phyloP scores from a whole-genome alignment of 2,329 filamentous ascomycete species.

The Cercospora berteroae region DNA sequence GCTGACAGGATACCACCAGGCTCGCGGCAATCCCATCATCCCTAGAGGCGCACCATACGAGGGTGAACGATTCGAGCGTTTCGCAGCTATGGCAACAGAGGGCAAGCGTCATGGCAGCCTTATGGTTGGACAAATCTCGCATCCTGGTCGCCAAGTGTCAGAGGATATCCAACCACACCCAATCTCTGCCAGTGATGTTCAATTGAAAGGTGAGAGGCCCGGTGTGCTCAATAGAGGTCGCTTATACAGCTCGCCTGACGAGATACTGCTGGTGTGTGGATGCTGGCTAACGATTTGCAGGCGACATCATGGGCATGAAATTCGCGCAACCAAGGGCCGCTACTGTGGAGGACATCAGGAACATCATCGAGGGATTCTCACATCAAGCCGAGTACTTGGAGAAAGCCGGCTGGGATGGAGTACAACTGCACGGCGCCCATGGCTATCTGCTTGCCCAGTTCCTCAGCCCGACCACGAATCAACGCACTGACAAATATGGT shows the following conservation, averaged over 20 bases:
- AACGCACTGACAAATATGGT: slow-evolving; percentile 46
- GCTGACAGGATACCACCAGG: slow-evolving; percentile 38
- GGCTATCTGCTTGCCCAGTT: slow-evolving; percentile 49
- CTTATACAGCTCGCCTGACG: background rate
- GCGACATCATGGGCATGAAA: slow-evolving; percentile 46
- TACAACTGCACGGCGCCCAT: slow-evolving; percentile 48
- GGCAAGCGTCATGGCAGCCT: slow-evolving; percentile 58
- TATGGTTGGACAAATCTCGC: slow-evolving; percentile 60
- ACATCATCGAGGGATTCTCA: slow-evolving; percentile 60
- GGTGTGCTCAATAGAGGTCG: background rate
- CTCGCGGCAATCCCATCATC: slow-evolving; percentile 56
- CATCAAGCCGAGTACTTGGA: slow-evolving; percentile 62
- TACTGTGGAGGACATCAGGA: slow-evolving; percentile 54
- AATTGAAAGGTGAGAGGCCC: slow-evolving; percentile 20
- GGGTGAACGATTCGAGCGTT: slow-evolving; percentile 60
- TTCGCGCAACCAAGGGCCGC: slow-evolving; percentile 57
- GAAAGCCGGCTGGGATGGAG: slow-evolving; percentile 59
- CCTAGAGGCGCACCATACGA: slow-evolving; percentile 51
- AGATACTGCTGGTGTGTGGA: background rate
- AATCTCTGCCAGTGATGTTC: slow-evolving; percentile 52
- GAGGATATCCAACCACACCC: slow-evolving; percentile 50
- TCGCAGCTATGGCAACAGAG: slow-evolving; percentile 55
- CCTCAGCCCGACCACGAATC: slow-evolving; percentile 44
- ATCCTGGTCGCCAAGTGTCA: slow-evolving; percentile 59
- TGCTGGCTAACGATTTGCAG: slow-evolving; percentile 34